Evolutionary conservation across 768 basidiomycete genomes (phyloP), one percentile per base, ranked within the genome.

Genomic region (Suillus luteus): DNA sequence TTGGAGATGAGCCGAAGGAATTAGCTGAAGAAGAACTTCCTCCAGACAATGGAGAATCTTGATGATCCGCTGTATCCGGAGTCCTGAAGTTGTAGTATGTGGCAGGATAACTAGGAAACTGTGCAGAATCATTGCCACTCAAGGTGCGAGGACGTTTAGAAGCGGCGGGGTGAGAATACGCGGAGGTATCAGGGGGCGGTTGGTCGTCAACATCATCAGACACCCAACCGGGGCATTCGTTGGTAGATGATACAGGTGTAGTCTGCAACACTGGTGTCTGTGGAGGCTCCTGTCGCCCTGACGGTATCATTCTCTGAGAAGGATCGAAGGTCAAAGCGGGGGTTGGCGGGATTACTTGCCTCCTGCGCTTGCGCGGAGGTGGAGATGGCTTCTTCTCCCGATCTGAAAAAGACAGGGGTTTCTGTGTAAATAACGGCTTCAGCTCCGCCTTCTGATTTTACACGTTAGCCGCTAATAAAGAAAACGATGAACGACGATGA

Each of bases 351-450:
- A 31, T 0, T 12, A 22, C 0, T 19, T 55, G 69, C 65, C 65
- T 77, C 68, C 75, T 75, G 62, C 62, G 69, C 61, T 68, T 76
- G 17, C 17, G 49, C 38, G 65, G 59, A 49, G 35, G 70, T 7
- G 60, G 8, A 3, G 54, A 5, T 27, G 60, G 57, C 49, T 35
- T 76, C 66, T n/a, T 75, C 66, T 71, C 68, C 64, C 74, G 72
- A 31, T 67, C 64, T 22, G 62, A 55, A 27, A 58, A 58, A 51
- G 66, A n/a, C 14, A 75, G 74, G 8, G 74, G 74, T 2, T 67
- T 64, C 8, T 9, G 59, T 9, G 74, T 69, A 41, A 64, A 60
- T 44, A 72, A 59, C 19, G 74, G 71, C 49, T 24, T 68, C 15
- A 62, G 54, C 43, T 67, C 69, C 51, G 63, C 7, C 60, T 19